Evolutionary conservation across 2,329 filamentous ascomycete species (phyloP).

Genomic region (Ustilaginoidea virens): DNA sequence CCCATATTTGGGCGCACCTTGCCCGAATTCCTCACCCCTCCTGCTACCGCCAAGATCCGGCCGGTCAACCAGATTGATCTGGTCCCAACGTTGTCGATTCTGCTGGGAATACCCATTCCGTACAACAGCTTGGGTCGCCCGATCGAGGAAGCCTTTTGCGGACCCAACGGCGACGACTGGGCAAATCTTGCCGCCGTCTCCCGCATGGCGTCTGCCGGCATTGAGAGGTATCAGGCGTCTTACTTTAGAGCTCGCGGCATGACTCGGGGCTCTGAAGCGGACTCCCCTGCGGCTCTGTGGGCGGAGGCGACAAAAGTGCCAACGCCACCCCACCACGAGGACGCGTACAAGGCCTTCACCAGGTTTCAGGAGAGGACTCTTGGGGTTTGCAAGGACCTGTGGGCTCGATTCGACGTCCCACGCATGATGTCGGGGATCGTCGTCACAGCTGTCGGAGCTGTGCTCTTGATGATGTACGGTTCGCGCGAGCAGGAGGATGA

Average conservation of each 20-base stretch:
- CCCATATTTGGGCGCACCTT: slow-evolving; percentile 67
- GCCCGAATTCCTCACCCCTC: slow-evolving; percentile 40
- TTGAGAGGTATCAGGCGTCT: slow-evolving; percentile 73
- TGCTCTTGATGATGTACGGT: slow-evolving; percentile 59
- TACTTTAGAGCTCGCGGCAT: slow-evolving; percentile 63
- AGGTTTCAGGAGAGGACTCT: slow-evolving; percentile 69
- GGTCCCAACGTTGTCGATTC: slow-evolving; percentile 76
- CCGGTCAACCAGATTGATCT: slow-evolving; percentile 81
- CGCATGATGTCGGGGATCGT: slow-evolving; percentile 71
- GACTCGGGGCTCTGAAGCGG: slow-evolving; percentile 36
- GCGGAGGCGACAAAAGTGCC: slow-evolving; percentile 24
- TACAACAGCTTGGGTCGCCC: slow-evolving; percentile 91
- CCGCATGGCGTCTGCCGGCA: slow-evolving; percentile 66
- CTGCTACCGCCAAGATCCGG: slow-evolving; percentile 59
- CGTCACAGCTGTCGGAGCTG: slow-evolving; percentile 52
- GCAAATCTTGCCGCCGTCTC: slow-evolving; percentile 64
- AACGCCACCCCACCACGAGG: slow-evolving; percentile 14
- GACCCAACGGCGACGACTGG: slow-evolving; percentile 53
- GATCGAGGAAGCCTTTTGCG: slow-evolving; percentile 85
- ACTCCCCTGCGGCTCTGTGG: slow-evolving; percentile 25
- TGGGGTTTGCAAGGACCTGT: slow-evolving; percentile 64
- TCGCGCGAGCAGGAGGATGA: slow-evolving; percentile 40
- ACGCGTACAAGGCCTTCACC: slow-evolving; percentile 43
- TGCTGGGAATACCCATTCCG: slow-evolving; percentile 83
- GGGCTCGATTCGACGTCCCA: slow-evolving; percentile 80